phyloP scores from a whole-genome alignment of 2,329 filamentous ascomycete species.

The Pseudomassariella vexata region DNA sequence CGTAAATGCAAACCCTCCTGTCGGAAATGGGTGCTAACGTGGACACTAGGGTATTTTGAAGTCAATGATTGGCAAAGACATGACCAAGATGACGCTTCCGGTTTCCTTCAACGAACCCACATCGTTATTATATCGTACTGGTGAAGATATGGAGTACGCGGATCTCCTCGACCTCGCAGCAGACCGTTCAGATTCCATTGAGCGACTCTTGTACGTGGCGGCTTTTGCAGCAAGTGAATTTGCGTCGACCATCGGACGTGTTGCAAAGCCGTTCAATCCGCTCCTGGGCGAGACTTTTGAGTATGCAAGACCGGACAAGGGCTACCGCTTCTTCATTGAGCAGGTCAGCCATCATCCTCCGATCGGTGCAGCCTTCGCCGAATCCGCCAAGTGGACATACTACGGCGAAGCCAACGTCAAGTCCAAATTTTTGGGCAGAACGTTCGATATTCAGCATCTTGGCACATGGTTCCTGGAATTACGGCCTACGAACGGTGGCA shows the following conservation, averaged over 20 bases:
- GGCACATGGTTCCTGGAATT: slow-evolving; percentile 95
- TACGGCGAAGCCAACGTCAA: slow-evolving; percentile 93
- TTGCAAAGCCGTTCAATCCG: slow-evolving; percentile 97
- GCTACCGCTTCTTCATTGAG: slow-evolving; percentile 97
- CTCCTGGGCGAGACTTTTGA: slow-evolving; percentile 95
- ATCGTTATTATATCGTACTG: slow-evolving; percentile 87
- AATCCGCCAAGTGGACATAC: slow-evolving; percentile 93
- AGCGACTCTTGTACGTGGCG: slow-evolving; percentile 89
- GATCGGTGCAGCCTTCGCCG: slow-evolving; percentile 86
- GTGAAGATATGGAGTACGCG: slow-evolving; percentile 97
- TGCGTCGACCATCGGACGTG: slow-evolving; percentile 90
- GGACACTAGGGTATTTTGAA: slow-evolving; percentile 76
- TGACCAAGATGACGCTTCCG: slow-evolving; percentile 99
- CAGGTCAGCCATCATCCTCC: slow-evolving; percentile 98
- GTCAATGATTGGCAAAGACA: slow-evolving; percentile 99
- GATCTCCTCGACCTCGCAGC: slow-evolving; percentile 87
- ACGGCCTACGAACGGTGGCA: slow-evolving; percentile 66
- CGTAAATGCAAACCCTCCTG: slow-evolving; percentile 32
- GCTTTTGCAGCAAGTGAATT: slow-evolving; percentile 96
- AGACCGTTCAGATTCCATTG: slow-evolving; percentile 78
- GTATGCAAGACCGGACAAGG: slow-evolving; percentile 91
- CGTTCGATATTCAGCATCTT: slow-evolving; percentile 92
- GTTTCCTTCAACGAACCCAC: slow-evolving; percentile 99
- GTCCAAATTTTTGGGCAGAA: slow-evolving; percentile 96
- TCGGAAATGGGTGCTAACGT: slow-evolving; percentile 15